A percentile compares a stretch with the other conserved stretches of the same genome.
These are phyloP conservation scores for Trichopus zeylanicus DNA, from an alignment of 116 monocot species.

Conservation along the genomic window DNA sequence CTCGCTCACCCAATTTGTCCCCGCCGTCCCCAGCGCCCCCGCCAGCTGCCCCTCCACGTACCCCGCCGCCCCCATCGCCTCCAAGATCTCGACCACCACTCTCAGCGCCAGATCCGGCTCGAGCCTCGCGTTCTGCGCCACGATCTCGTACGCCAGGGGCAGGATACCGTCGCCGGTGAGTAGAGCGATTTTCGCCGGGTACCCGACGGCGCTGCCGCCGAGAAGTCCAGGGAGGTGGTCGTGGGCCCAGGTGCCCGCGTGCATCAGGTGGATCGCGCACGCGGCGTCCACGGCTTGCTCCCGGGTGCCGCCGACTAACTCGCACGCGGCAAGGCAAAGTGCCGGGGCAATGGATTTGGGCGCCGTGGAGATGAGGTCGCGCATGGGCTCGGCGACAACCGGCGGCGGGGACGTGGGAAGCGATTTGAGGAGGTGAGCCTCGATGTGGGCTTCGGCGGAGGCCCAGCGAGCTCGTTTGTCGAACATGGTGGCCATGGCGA, in stretches of 20 bases:
- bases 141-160: conserved; percentile 13
- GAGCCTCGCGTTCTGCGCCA: background rate
- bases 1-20: background rate
- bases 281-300: conserved; percentile 8
- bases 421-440: conserved; percentile 7
- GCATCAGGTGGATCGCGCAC: conserved; percentile 14
- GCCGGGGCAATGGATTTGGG: conserved; percentile 12
- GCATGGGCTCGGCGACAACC: conserved; percentile 5
- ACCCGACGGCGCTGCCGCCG: background rate
- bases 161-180: conserved; percentile 9
- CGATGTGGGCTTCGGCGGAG: background rate
- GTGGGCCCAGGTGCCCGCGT: background rate
- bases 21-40: background rate
- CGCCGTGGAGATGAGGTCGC: conserved; percentile 4
- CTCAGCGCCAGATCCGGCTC: background rate
- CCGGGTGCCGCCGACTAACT: conserved; percentile 3
- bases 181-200: background rate
- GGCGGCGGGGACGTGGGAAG: background rate
- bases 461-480: background rate
- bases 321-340: conserved; percentile 17
- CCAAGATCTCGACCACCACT: conserved; percentile 13
- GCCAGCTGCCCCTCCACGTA: conserved; percentile 1
- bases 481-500: background rate
- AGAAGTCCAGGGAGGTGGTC: background rate
- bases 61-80: conserved; percentile 4